Evolutionary conservation across 2,329 filamentous ascomycete species (phyloP).

Genomic region (Ilyonectria sp.): DNA sequence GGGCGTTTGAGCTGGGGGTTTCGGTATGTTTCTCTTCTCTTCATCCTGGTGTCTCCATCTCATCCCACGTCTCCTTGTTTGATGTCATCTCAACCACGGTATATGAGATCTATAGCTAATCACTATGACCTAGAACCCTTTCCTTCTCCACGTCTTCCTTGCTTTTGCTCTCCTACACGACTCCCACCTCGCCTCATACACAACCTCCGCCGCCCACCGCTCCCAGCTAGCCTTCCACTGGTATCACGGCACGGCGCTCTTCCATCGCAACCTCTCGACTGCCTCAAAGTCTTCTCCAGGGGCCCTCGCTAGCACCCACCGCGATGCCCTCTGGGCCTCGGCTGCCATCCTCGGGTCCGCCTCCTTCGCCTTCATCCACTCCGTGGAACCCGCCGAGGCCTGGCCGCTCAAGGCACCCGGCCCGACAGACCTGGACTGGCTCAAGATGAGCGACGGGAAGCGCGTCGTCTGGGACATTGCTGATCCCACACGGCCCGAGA

Average conservation of each 20-base stretch:
- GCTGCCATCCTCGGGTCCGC: slow-evolving; percentile 63
- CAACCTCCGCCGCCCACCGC: slow-evolving; percentile 42
- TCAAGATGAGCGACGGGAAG: slow-evolving; percentile 71
- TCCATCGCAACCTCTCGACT: slow-evolving; percentile 56
- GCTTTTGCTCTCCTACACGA: slow-evolving; percentile 69
- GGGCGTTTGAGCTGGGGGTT: slow-evolving; percentile 56
- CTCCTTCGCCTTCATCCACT: slow-evolving; percentile 62
- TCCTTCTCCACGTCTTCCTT: slow-evolving; percentile 69
- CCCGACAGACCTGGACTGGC: slow-evolving; percentile 68
- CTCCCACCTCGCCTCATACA: slow-evolving; percentile 53
- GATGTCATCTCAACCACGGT: background rate
- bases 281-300: slow-evolving; percentile 43
- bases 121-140: slow-evolving; percentile 58
- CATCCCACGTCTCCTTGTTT: background rate
- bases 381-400: slow-evolving; percentile 58
- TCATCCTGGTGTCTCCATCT: background rate
- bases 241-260: slow-evolving; percentile 63
- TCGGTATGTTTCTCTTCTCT: slow-evolving; percentile 50
- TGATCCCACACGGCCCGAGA: slow-evolving; percentile 63
- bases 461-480: slow-evolving; percentile 66
- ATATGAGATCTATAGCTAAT: slow-evolving; percentile 12
- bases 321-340: slow-evolving; percentile 64
- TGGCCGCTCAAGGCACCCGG: slow-evolving; percentile 69
- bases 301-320: slow-evolving; percentile 53
- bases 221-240: slow-evolving; percentile 61